phyloP scores from a whole-genome alignment of 306 rosid species.

The Datisca glomerata region DNA sequence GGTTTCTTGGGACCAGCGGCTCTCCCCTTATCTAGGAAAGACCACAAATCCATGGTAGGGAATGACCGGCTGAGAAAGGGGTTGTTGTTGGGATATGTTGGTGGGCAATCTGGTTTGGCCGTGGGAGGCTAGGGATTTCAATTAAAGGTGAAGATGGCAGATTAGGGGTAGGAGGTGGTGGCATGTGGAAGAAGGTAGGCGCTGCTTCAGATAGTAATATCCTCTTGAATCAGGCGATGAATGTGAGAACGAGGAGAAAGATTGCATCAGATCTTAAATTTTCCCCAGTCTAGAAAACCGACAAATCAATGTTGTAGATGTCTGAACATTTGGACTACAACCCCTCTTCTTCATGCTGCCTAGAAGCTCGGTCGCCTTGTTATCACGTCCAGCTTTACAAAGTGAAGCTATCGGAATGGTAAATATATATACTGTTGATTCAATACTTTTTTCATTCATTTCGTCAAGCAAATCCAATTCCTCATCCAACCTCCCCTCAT shows the following conservation, averaged over 20 bases:
- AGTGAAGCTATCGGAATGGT: constrained; percentile 25
- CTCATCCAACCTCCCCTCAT: constrained; percentile 25
- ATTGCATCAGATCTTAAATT: too few species aligned
- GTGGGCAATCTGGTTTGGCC: constrained; percentile 18
- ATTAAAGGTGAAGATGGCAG: too few species aligned
- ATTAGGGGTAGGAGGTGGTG: too few species aligned
- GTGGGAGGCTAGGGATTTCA: too few species aligned
- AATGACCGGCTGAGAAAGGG: too few species aligned
- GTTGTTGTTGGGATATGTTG: too few species aligned
- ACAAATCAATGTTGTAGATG: constrained; percentile 24
- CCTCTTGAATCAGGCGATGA: constrained; percentile 30
- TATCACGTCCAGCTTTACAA: constrained; percentile 18
- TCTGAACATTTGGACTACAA: constrained; percentile 22
- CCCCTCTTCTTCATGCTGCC: constrained; percentile 21
- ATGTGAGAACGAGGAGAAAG: too few species aligned
- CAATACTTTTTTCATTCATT: constrained; percentile 23
- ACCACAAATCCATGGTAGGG: too few species aligned
- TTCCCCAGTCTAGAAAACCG: constrained; percentile 25
- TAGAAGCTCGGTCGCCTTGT: constrained; percentile 27
- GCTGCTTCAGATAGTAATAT: constrained; percentile 22
- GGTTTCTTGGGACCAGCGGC: too few species aligned
- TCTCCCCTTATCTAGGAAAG: too few species aligned
- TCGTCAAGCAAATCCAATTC: constrained; percentile 30
- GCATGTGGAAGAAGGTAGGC: constrained; percentile 17
- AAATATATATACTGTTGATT: constrained; percentile 24